Percentiles rank a stretch among this genome's conserved stretches.
Conservation (phyloP, 208 protist genomes). For the Angomonas deanei region DNA sequence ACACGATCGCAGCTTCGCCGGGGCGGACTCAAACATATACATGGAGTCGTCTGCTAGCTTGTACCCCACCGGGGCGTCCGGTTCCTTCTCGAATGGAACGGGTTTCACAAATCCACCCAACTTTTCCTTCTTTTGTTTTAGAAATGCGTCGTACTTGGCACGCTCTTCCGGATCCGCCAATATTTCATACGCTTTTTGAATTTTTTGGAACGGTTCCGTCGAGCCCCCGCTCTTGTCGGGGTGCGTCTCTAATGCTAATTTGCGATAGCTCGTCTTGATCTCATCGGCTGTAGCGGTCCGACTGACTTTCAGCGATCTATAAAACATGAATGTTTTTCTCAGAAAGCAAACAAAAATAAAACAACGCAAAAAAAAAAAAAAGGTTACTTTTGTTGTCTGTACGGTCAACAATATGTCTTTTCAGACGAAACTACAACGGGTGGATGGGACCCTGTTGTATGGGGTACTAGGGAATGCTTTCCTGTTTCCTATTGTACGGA, state of each 20-base stretch:
- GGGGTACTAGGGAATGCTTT: not conserved
- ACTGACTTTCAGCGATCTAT: constrained; percentile 67
- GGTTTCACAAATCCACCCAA: constrained; percentile 60
- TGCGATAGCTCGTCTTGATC: constrained; percentile 78
- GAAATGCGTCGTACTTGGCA: constrained; percentile 88
- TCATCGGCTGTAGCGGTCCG: constrained; percentile 59
- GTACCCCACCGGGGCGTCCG: constrained; percentile 39
- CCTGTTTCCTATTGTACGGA: no score
- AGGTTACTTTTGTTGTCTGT: no score
- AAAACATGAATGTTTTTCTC: constrained; percentile 32
- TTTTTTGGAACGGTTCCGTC: constrained; percentile 66
- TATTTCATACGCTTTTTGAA: constrained; percentile 96
- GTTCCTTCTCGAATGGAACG: constrained; percentile 18
- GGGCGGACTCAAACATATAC: constrained; percentile 75
- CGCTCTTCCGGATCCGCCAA: constrained; percentile 89
- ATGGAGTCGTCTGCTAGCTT: constrained; percentile 54
- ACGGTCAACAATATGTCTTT: no score
- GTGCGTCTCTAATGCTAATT: constrained; percentile 74
- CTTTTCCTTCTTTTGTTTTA: constrained; percentile 23
- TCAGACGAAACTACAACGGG: not conserved
- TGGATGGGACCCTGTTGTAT: not conserved
- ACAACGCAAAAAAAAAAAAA: not conserved
- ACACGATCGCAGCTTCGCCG: constrained; percentile 40
- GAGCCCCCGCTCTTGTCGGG: constrained; percentile 76
- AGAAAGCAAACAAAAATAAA: not conserved